Evolutionary conservation across 768 basidiomycete species (phyloP).

Genomic region (Paxillus ammoniavirescens): DNA sequence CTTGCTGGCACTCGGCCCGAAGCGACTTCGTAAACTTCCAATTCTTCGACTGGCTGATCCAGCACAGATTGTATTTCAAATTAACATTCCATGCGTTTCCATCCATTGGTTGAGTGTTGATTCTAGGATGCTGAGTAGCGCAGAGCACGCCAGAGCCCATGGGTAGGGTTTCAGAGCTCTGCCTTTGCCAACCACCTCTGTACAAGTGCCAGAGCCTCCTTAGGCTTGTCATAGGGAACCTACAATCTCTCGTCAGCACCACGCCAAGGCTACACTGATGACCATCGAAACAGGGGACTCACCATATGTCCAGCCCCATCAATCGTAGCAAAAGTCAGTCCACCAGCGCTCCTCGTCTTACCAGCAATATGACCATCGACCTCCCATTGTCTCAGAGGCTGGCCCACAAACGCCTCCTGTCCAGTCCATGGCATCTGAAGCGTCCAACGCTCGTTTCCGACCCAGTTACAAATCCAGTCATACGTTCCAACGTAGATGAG

Average conservation of each 20-base stretch:
- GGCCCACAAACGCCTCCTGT: constrained; percentile 44
- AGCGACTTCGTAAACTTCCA: too few relatives aligned
- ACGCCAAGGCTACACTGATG: background rate
- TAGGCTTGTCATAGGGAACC: constrained; percentile 66
- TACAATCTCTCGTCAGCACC: constrained; percentile 17
- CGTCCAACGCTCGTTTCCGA: constrained; percentile 77
- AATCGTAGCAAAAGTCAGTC: constrained; percentile 68
- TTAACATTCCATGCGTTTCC: too few relatives aligned
- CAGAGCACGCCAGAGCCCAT: too few relatives aligned
- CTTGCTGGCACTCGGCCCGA: too few relatives aligned
- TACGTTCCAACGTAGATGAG: constrained; percentile 75
- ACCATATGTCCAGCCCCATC: constrained; percentile 79
- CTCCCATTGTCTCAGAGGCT: constrained; percentile 58
- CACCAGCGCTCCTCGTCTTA: constrained; percentile 52
- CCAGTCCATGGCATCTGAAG: constrained; percentile 74
- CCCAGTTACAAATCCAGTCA: constrained; percentile 80
- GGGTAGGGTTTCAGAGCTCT: constrained; percentile 13
- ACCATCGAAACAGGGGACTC: constrained; percentile 4
- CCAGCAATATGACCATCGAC: constrained; percentile 48
- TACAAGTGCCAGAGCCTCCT: constrained; percentile 48
- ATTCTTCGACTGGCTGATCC: too few relatives aligned
- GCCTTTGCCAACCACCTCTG: constrained; percentile 45
- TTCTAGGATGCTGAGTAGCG: too few relatives aligned
- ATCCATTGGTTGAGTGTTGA: too few relatives aligned
- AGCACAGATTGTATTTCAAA: too few relatives aligned